These are phyloP conservation scores for Coemansia reversa DNA, from an alignment of 192 early-diverging fungal genomes.

Conservation along the genomic window DNA sequence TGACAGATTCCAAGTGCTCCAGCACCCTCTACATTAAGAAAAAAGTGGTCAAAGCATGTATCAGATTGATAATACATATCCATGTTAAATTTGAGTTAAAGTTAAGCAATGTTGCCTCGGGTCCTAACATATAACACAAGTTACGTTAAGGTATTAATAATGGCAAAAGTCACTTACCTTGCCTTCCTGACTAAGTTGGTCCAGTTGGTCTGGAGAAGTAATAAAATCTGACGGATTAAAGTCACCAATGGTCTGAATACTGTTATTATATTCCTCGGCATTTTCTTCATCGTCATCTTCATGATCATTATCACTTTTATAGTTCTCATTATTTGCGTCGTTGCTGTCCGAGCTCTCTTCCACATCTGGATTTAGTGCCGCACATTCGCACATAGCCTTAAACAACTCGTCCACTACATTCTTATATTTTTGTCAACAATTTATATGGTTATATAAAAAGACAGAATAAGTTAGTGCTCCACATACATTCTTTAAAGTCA, in stretches of 20 bases:
- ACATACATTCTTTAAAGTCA: no score
- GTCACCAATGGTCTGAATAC: conserved; percentile 6
- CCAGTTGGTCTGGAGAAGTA: conserved; percentile 28
- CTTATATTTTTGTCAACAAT: no score
- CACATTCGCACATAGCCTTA: conserved; percentile 37
- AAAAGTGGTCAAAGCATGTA: no score
- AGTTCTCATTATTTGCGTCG: not conserved
- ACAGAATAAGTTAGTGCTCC: no score
- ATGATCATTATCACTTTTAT: not conserved
- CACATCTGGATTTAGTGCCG: conserved; percentile 30
- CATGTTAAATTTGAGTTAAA: no score
- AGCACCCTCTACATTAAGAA: conserved; percentile 15
- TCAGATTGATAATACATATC: no score
- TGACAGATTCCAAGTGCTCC: conserved; percentile 33
- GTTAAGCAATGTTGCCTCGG: no score
- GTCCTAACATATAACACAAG: no score
- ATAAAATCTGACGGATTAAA: conserved; percentile 37
- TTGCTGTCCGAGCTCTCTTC: not conserved
- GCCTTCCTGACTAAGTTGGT: conserved; percentile 28
- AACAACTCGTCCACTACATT: conserved; percentile 35
- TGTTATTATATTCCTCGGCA: conserved; percentile 1
- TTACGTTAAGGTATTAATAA: no score
- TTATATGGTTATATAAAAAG: no score
- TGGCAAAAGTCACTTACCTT: conserved; percentile 1
- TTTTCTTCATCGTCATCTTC: not conserved